Evolutionary conservation across 208 protist genomes (phyloP).

Genomic region (Naegleria lovaniensis): DNA sequence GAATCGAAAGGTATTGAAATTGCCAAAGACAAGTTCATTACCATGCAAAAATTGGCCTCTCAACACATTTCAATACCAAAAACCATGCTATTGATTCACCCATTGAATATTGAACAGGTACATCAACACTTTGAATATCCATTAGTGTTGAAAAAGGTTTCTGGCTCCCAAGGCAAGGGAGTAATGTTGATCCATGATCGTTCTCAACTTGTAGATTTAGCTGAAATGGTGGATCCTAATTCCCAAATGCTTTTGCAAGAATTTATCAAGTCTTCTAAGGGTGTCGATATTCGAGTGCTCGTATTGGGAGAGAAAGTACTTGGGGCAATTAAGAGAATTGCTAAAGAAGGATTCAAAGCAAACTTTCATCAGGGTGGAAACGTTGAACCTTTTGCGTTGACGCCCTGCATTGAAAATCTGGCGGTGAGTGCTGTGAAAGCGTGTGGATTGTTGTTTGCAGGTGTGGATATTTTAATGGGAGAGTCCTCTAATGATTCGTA

Average conservation of each 20-base stretch:
- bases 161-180: slow-evolving; percentile 9
- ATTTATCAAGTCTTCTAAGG: not conserved
- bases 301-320: not conserved
- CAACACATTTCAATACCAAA: not conserved
- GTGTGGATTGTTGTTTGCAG: not conserved
- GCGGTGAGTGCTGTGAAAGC: not conserved
- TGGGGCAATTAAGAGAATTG: slow-evolving; percentile 11
- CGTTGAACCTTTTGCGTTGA: not conserved
- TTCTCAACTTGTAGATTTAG: not conserved
- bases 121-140: not conserved
- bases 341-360: slow-evolving; percentile 4
- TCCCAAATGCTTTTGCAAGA: not conserved
- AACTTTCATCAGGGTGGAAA: slow-evolving; percentile 20
- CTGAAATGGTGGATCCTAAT: not conserved
- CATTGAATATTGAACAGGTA: not conserved
- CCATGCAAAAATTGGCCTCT: not conserved
- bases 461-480: slow-evolving; percentile 12
- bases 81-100: not conserved
- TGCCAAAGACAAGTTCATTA: slow-evolving; percentile 3
- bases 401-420: not conserved
- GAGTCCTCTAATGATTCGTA: not conserved
- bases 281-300: not conserved
- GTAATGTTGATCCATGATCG: not conserved
- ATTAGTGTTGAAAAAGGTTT: not conserved
- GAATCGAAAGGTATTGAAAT: not conserved